Evolutionary conservation across 345 rosid species (phyloP), one percentile per base, ranked within the genome.

Genomic region (Chamaenerion angustifolium): DNA sequence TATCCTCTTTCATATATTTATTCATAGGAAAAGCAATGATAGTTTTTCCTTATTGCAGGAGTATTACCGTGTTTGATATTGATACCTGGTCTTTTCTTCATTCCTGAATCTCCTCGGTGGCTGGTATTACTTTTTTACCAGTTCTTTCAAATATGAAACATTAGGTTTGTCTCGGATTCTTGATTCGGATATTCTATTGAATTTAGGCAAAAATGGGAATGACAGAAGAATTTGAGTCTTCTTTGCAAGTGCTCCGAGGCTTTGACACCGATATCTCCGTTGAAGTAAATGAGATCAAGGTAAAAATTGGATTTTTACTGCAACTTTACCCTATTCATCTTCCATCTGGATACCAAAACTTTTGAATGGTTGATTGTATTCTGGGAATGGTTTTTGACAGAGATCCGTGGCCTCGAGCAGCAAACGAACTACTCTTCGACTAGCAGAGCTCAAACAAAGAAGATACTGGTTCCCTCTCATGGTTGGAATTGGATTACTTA

Each of bases 81-180:
- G 81, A 87, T 92, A 54, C 94, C 95, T 41, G 95, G 90, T 60
- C 88, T 92, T 47, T 92, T 92, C 69, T 92, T 92, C 78, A 76
- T 92, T 63, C 98, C 98, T 0, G 98, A 92, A 66, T 92, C 98
- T 57, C 96, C 98, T 69, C 83, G 98, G 42, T 92, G 98, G 96
- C 83, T 92, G 93, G 98, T 87, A 80, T 44, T 55, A 42, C 16
- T 21, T 60, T 48, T 19, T 49, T 54, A 55, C 51, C 55, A 37
- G 4, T 58, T 17, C 42, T 54, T n/a, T 55, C 37, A 4, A 31
- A 31, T 31, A 7, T 31, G 37, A 31, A 31, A 31, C 37, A 31
- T 27, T 23, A 13, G 4, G 15, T 54, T 45, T 55, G 37, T 43
- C 57, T 27, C 47, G 46, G 16, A 27, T 31, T 18, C 16, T 54